phyloP scores from a whole-genome alignment of 2,329 filamentous ascomycete genomes.

The Cercospora nicotianae region DNA sequence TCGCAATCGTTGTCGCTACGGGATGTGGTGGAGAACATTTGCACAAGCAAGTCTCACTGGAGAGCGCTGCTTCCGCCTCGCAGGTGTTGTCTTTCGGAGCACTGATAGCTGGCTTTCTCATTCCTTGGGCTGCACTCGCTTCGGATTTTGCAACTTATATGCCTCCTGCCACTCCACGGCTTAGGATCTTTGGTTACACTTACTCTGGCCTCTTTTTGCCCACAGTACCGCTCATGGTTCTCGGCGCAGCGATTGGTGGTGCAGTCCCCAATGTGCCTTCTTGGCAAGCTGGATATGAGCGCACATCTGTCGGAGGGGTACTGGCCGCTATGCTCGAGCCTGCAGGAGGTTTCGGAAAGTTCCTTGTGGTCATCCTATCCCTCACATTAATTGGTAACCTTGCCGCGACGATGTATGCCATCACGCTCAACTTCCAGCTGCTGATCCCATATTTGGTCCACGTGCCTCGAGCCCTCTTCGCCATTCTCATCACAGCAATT shows the following conservation, averaged over 20 bases:
- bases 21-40: conserved; percentile 44
- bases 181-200: conserved; percentile 43
- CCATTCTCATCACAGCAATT: conserved; percentile 43
- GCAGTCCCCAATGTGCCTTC: conserved; percentile 34
- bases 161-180: conserved; percentile 38
- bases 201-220: conserved; percentile 40
- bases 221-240: conserved; percentile 40
- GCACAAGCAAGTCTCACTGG: conserved; percentile 48
- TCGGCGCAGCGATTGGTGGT: conserved; percentile 47
- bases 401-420: conserved; percentile 49
- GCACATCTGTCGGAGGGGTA: conserved; percentile 41
- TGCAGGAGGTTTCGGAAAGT: conserved; percentile 46
- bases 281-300: conserved; percentile 42
- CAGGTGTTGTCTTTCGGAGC: conserved; percentile 53
- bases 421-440: conserved; percentile 44
- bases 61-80: conserved; percentile 44
- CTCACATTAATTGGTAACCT: conserved; percentile 48
- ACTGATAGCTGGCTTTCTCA: conserved; percentile 60
- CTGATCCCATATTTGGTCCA: conserved; percentile 38
- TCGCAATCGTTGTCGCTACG: conserved; percentile 44
- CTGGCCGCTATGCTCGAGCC: conserved; percentile 43
- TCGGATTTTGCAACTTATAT: conserved; percentile 49
- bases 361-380: conserved; percentile 47
- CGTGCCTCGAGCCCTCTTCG: conserved; percentile 48
- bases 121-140: conserved; percentile 55